Evolutionary conservation across 2,329 filamentous ascomycete species (phyloP).

Genomic region (Zasmidium angulare): DNA sequence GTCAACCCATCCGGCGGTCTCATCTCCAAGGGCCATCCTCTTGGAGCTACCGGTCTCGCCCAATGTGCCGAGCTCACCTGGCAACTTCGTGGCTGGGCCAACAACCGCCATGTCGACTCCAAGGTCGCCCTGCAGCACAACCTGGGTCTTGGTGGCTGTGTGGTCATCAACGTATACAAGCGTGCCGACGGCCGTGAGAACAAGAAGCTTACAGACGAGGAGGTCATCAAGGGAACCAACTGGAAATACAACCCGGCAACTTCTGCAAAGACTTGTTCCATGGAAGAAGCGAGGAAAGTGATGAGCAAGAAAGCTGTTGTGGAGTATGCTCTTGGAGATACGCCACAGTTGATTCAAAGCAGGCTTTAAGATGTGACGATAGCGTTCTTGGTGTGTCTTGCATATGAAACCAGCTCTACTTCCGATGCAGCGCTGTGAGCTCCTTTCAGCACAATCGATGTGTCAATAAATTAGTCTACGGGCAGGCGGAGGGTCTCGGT

Average conservation of each 20-base stretch:
- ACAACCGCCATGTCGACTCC: constrained; percentile 73
- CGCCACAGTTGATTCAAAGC: constrained; percentile 69
- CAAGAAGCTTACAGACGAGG: constrained; percentile 58
- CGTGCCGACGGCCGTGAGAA: constrained; percentile 73
- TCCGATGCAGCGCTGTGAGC: not conserved
- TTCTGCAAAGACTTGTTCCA: constrained; percentile 84
- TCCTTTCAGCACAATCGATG: too few species aligned
- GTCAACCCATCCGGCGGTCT: constrained; percentile 85
- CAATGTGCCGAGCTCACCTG: constrained; percentile 96
- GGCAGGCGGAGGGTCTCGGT: too few species aligned
- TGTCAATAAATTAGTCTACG: too few species aligned
- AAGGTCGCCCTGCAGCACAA: constrained; percentile 85
- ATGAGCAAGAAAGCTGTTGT: constrained; percentile 67
- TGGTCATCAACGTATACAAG: constrained; percentile 85
- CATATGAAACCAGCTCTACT: not conserved
- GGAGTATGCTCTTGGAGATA: constrained; percentile 78
- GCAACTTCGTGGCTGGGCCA: constrained; percentile 91
- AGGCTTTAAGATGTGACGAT: constrained; percentile 53
- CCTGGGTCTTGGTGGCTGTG: constrained; percentile 85
- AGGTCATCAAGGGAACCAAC: constrained; percentile 65
- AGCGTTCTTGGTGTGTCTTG: not conserved
- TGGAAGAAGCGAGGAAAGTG: constrained; percentile 66
- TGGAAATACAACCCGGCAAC: constrained; percentile 91
- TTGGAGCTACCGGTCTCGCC: constrained; percentile 87
- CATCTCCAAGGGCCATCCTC: constrained; percentile 92